These are phyloP conservation scores for Solanum chmielewskii DNA, from an alignment of 257 asterid species.

Conservation along the genomic window DNA sequence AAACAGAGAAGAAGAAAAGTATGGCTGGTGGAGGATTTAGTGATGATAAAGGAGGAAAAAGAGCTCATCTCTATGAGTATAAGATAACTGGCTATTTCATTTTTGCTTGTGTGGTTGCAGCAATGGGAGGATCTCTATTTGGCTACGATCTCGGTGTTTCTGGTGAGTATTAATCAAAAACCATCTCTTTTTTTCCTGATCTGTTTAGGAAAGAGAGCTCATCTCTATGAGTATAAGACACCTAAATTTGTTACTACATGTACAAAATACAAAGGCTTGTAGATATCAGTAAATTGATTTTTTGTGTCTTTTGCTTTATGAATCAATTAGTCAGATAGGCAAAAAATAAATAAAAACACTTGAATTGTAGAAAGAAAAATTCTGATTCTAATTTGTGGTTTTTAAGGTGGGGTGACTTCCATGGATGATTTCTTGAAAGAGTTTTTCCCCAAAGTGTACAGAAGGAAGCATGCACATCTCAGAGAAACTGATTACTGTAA, in stretches of 20 bases:
- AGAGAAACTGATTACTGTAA: conserved; percentile 63
- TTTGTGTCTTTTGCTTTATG: background rate
- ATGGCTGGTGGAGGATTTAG: conserved; percentile 67
- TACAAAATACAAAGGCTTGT: background rate
- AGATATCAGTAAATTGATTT: background rate
- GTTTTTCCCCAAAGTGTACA: conserved; percentile 58
- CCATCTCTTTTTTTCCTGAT: background rate
- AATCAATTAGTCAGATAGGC: background rate
- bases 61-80: conserved; percentile 68
- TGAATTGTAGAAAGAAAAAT: background rate
- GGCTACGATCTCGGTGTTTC: conserved; percentile 95
- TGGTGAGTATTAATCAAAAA: conserved; percentile 18
- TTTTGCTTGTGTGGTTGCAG: conserved; percentile 70
- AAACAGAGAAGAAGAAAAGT: background rate
- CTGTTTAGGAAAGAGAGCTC: background rate
- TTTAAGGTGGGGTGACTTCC: conserved; percentile 74
- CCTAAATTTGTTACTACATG: background rate
- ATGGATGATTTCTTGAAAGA: conserved; percentile 68
- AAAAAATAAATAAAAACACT: background rate
- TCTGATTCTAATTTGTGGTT: background rate
- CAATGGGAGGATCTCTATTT: conserved; percentile 77
- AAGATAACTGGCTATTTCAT: conserved; percentile 56
- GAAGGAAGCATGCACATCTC: conserved; percentile 34
- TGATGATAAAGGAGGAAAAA: conserved; percentile 25
- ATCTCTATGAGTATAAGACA: too few relatives aligned